Evolutionary conservation across 2,329 filamentous ascomycete genomes (phyloP).

Genomic region (Emmonsiellopsis sp.): DNA sequence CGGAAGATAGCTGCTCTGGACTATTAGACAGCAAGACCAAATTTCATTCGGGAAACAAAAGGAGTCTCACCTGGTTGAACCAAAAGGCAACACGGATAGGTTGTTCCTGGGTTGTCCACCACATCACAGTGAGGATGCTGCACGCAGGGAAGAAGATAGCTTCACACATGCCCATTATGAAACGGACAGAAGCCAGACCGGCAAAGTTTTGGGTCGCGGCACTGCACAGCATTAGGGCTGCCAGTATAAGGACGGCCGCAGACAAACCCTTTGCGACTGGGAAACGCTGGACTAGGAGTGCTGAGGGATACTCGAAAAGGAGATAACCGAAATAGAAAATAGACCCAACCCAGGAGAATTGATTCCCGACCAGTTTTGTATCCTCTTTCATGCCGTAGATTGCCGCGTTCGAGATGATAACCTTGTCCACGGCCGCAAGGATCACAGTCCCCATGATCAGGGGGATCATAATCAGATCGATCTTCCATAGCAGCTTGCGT

Average conservation of each 20-base stretch:
- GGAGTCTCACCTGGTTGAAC: slow-evolving; percentile 47
- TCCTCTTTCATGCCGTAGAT: slow-evolving; percentile 13
- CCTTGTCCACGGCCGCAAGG: slow-evolving; percentile 22
- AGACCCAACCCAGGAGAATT: slow-evolving; percentile 13
- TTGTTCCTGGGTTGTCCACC: slow-evolving; percentile 34
- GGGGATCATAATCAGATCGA: slow-evolving; percentile 18
- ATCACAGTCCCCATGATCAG: slow-evolving; percentile 14
- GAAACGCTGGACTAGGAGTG: slow-evolving; percentile 12
- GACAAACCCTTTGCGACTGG: slow-evolving; percentile 6
- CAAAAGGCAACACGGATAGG: slow-evolving; percentile 46
- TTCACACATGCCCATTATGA: slow-evolving; percentile 22
- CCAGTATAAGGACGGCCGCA: slow-evolving; percentile 30
- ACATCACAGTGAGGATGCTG: slow-evolving; percentile 21
- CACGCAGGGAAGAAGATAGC: slow-evolving; percentile 18
- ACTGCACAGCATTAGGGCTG: slow-evolving; percentile 29
- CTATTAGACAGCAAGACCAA: slow-evolving; percentile 16
- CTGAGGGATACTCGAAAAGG: slow-evolving; percentile 10
- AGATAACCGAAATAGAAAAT: slow-evolving; percentile 39
- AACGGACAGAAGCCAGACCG: slow-evolving; percentile 17
- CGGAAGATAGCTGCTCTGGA: slow-evolving; percentile 13
- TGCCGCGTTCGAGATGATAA: slow-evolving; percentile 19
- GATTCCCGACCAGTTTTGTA: neutral
- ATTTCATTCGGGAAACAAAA: slow-evolving; percentile 21
- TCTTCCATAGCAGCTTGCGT: slow-evolving; percentile 18
- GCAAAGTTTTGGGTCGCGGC: slow-evolving; percentile 21